Conservation (phyloP, 179 eudicot genomes). For the Drosera spatulata region DNA sequence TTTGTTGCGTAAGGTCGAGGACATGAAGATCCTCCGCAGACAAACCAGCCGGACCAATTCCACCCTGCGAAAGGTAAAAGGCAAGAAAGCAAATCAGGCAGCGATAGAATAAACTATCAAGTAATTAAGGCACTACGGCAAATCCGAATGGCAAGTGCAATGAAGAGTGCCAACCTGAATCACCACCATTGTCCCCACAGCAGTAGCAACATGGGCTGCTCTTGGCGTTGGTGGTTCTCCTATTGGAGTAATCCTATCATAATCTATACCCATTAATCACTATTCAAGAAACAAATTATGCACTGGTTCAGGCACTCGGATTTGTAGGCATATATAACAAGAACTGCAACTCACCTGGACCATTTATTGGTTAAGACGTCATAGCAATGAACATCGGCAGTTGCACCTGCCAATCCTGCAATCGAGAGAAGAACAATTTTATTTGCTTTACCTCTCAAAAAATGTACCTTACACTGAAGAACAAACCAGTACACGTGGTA, state of each 20-base stretch:
- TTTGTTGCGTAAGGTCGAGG: constrained; percentile 93
- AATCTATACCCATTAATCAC: not conserved
- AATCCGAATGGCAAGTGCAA: too few species aligned
- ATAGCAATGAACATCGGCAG: constrained; percentile 97
- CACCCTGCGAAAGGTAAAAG: constrained; percentile 42
- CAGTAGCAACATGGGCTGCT: constrained; percentile 99
- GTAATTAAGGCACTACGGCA: not conserved
- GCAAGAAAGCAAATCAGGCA: constrained; percentile 1
- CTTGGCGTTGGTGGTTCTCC: constrained; percentile 99
- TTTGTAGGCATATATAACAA: too few species aligned
- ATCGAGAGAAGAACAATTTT: constrained; percentile 10
- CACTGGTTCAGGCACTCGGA: too few species aligned
- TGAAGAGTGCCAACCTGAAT: constrained; percentile 57
- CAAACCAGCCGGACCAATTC: constrained; percentile 99
- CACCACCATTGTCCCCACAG: constrained; percentile 99
- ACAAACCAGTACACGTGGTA: too few species aligned
- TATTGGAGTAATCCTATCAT: constrained; percentile 67
- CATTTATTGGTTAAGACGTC: constrained; percentile 90
- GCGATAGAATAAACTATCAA: constrained; percentile 1
- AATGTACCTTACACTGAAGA: not conserved
- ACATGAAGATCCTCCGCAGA: constrained; percentile 99
- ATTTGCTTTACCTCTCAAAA: constrained; percentile 8
- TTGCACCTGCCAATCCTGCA: constrained; percentile 96
- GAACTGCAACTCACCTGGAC: constrained; percentile 52
- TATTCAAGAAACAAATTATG: not conserved